Conservation (phyloP, 768 basidiomycete species). For the Boletus rex-veris region DNA sequence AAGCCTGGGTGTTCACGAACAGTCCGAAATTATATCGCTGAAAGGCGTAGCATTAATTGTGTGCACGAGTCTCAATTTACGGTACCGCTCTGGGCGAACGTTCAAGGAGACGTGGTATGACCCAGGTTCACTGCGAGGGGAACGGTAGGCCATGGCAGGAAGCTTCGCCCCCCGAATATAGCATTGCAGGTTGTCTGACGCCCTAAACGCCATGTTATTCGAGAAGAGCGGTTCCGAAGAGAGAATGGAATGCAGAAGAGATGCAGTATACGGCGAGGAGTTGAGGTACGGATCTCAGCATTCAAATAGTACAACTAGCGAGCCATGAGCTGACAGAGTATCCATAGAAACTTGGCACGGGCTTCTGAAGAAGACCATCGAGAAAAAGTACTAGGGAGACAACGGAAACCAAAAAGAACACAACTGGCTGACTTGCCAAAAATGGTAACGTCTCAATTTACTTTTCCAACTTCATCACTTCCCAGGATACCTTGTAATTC, state of each 20-base stretch:
- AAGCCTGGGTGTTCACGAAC: constrained; percentile 29
- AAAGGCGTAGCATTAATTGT: constrained; percentile 31
- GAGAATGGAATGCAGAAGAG: neutral
- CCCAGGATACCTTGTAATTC: neutral
- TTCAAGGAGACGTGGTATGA: constrained; percentile 22
- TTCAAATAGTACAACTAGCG: neutral
- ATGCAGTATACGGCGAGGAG: neutral
- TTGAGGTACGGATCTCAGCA: neutral
- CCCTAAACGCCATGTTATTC: constrained; percentile 29
- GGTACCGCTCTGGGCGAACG: constrained; percentile 46
- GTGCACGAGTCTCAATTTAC: constrained; percentile 50
- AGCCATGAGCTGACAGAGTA: neutral
- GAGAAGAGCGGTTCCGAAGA: neutral
- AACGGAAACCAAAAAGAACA: constrained; percentile 9
- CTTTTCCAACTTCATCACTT: too few relatives aligned
- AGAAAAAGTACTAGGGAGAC: neutral
- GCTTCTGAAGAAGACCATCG: neutral
- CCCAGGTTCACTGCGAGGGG: constrained; percentile 32
- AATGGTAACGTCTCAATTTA: too few relatives aligned
- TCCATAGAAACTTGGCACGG: constrained; percentile 18
- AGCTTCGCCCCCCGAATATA: constrained; percentile 48
- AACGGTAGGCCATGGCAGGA: constrained; percentile 39
- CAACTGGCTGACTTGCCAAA: neutral
- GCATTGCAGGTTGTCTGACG: constrained; percentile 41
- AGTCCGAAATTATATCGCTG: constrained; percentile 33